phyloP scores from a whole-genome alignment of 1,139 yeast genomes.

The Suhomyces taliae region DNA sequence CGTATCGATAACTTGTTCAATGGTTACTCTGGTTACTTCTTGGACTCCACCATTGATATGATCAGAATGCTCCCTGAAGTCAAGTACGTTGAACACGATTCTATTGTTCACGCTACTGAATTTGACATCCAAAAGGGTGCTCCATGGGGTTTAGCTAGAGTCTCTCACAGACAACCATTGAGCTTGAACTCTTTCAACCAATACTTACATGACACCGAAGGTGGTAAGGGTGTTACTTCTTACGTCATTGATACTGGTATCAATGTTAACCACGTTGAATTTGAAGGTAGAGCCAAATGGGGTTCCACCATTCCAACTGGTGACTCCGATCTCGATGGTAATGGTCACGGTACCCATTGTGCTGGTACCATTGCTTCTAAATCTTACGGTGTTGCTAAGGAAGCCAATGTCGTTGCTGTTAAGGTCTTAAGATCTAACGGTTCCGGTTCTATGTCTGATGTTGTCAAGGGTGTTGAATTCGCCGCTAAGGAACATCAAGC shows the following conservation, averaged over 20 bases:
- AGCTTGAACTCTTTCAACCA: conserved; percentile 80
- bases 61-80: conserved; percentile 75
- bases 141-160: conserved; percentile 96
- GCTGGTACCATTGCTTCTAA: conserved; percentile 82
- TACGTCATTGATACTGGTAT: conserved; percentile 92
- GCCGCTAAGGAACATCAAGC: conserved; percentile 65
- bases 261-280: conserved; percentile 75
- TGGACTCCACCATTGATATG: conserved; percentile 66
- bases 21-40: conserved; percentile 78
- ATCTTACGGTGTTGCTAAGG: conserved; percentile 77
- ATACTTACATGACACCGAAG: conserved; percentile 78
- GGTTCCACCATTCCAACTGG: conserved; percentile 87
- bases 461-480: conserved; percentile 76
- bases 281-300: conserved; percentile 92
- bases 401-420: conserved; percentile 72
- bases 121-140: conserved; percentile 74
- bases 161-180: conserved; percentile 81
- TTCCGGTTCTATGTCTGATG: conserved; percentile 79
- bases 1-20: conserved; percentile 51
- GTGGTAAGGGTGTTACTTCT: conserved; percentile 93
- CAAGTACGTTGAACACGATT: conserved; percentile 76
- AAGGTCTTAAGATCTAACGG: conserved; percentile 77
- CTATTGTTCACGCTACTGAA: conserved; percentile 66
- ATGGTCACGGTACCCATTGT: conserved; percentile 94
- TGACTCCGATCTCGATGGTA: conserved; percentile 83